These are phyloP conservation scores for Monosporascus cannonballus DNA, from an alignment of 2,329 filamentous ascomycete species.

Conservation along the genomic window DNA sequence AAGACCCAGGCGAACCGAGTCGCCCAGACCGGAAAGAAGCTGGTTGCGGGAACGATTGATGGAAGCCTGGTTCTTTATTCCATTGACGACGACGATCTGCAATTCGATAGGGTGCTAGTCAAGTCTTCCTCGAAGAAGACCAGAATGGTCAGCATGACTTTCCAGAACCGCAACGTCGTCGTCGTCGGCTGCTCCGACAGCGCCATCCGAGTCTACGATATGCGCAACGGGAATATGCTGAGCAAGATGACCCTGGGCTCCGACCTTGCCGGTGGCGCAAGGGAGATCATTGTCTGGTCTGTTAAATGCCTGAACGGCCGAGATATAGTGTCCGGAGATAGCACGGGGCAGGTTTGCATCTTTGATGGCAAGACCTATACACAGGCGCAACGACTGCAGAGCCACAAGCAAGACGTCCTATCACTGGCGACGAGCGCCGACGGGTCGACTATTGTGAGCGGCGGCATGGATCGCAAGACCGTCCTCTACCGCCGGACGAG, in stretches of 20 bases:
- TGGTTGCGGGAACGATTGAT: conserved; percentile 85
- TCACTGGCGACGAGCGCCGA: conserved; percentile 79
- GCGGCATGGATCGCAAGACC: conserved; percentile 85
- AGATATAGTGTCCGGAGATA: conserved; percentile 91
- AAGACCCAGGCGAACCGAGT: conserved; percentile 16
- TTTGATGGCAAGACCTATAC: conserved; percentile 94
- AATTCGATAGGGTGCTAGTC: conserved; percentile 70
- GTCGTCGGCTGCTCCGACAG: conserved; percentile 95
- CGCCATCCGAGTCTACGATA: conserved; percentile 83
- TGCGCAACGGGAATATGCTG: conserved; percentile 67
- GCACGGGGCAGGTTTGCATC: conserved; percentile 85
- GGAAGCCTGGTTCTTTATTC: conserved; percentile 84
- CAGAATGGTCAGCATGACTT: conserved; percentile 84
- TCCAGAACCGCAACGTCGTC: conserved; percentile 75
- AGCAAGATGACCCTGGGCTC: conserved; percentile 81
- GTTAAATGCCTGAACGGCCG: conserved; percentile 83
- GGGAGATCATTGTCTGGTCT: conserved; percentile 87
- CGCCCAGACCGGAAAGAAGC: conserved; percentile 43
- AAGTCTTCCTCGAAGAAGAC: conserved; percentile 77
- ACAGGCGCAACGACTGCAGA: conserved; percentile 76
- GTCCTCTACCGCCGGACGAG: conserved; percentile 69
- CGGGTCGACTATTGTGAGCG: conserved; percentile 77
- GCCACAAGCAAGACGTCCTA: conserved; percentile 84
- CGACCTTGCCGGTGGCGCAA: conserved; percentile 68
- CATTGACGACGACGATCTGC: conserved; percentile 76